Percentiles rank a stretch among this genome's conserved stretches.
Evolutionary conservation across 352 stramenopile genomes (phyloP).

Genomic region (Phytophthora pisi): DNA sequence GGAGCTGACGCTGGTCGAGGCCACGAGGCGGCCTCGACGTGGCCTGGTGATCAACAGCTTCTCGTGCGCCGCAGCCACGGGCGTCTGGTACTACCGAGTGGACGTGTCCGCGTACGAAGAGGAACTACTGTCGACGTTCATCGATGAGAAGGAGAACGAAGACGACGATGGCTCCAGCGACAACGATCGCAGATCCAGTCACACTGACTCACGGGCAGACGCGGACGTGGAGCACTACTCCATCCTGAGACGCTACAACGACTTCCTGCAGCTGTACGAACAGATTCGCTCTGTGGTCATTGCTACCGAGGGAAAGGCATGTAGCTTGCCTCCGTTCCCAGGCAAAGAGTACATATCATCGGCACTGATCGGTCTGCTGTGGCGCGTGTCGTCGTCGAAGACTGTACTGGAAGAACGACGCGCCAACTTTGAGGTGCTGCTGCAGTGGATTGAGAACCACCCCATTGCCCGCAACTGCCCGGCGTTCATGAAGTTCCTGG

Average conservation of each 20-base stretch:
- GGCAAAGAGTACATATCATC: constrained; percentile 61
- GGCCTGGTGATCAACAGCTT: constrained; percentile 55
- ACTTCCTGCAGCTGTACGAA: constrained; percentile 66
- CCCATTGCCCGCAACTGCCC: constrained; percentile 38
- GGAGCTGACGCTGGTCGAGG: constrained; percentile 15
- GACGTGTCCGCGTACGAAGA: constrained; percentile 49
- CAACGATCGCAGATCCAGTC: constrained; percentile 23
- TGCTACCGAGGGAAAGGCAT: constrained; percentile 16
- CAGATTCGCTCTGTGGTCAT: constrained; percentile 38
- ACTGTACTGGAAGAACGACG: constrained; percentile 60
- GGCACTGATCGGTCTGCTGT: constrained; percentile 53
- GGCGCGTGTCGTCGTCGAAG: constrained; percentile 48
- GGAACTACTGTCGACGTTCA: constrained; percentile 20
- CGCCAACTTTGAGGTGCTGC: constrained; percentile 53
- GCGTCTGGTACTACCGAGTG: constrained; percentile 78
- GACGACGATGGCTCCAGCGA: constrained; percentile 22
- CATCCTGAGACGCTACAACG: constrained; percentile 67
- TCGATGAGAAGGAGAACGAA: constrained; percentile 16
- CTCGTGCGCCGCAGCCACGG: constrained; percentile 43
- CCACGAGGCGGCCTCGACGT: constrained; percentile 27
- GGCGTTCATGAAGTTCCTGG: constrained; percentile 61
- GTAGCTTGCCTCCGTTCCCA: constrained; percentile 50
- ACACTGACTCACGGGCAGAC: constrained; percentile 4
- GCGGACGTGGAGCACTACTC: constrained; percentile 58
- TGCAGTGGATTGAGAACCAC: constrained; percentile 69